These are phyloP conservation scores for Phallus indusiatus DNA, from an alignment of 768 basidiomycete species.

Conservation along the genomic window DNA sequence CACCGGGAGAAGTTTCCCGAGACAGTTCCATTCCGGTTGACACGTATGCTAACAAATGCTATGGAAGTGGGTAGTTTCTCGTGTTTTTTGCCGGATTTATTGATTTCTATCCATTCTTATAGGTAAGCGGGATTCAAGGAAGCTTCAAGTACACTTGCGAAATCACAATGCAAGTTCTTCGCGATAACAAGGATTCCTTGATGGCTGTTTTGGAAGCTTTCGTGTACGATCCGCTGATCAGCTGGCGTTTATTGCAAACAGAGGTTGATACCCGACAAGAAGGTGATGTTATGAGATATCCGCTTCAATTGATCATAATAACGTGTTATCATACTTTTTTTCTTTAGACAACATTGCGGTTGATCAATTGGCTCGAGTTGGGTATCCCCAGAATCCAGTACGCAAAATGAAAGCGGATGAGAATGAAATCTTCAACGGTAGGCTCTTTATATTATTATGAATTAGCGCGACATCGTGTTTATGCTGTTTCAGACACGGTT, in stretches of 20 bases:
- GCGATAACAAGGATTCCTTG: conserved; percentile 96
- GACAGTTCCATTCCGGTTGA: conserved; percentile 95
- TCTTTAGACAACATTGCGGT: conserved; percentile 45
- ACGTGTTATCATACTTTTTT: conserved; percentile 21
- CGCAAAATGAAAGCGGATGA: conserved; percentile 86
- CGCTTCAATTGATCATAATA: conserved; percentile 6
- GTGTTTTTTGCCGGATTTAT: background rate
- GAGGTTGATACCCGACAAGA: conserved; percentile 67
- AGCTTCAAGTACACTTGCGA: conserved; percentile 95
- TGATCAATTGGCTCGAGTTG: conserved; percentile 55
- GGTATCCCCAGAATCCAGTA: conserved; percentile 68
- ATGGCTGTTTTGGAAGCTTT: conserved; percentile 99
- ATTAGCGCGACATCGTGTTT: background rate
- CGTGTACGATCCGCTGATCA: conserved; percentile 96
- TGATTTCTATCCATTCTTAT: conserved; percentile 1
- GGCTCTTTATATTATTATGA: conserved; percentile 14
- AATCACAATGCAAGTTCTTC: conserved; percentile 93
- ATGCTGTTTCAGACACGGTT: conserved; percentile 26
- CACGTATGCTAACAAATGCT: conserved; percentile 95
- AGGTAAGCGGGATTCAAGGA: conserved; percentile 98
- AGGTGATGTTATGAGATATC: conserved; percentile 30
- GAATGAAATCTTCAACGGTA: conserved; percentile 88
- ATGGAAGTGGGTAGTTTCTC: conserved; percentile 67
- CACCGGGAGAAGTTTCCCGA: conserved; percentile 98
- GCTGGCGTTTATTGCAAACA: conserved; percentile 87